Evolutionary conservation across 495 filamentous ascomycete species (phyloP).

Genomic region (Tuber umbilicatum): DNA sequence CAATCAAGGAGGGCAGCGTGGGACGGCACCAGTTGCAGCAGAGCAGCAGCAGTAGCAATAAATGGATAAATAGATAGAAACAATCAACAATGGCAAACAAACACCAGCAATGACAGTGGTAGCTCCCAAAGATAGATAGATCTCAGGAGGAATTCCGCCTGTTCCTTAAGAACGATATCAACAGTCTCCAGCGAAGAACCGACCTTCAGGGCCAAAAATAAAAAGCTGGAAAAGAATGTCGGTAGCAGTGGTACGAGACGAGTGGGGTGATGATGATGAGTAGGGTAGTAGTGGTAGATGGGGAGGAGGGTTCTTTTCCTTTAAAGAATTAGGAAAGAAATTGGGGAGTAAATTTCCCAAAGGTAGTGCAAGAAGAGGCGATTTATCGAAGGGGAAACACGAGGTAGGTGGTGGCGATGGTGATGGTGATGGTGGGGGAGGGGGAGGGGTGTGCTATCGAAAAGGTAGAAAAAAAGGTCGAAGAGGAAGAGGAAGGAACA

Average conservation of each 20-base stretch:
- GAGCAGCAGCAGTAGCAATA: not conserved
- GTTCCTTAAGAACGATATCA: not conserved
- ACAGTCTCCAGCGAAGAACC: not conserved
- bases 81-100: slow-evolving; percentile 1
- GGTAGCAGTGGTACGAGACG: not conserved
- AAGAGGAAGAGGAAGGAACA: slow-evolving; percentile 1
- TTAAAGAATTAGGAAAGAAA: not conserved
- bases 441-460: not conserved
- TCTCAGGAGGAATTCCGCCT: not conserved
- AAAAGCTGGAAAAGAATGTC: not conserved
- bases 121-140: not conserved
- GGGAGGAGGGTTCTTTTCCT: not conserved
- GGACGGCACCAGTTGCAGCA: not conserved
- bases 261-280: not conserved
- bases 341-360: not conserved
- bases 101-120: not conserved
- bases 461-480: not conserved
- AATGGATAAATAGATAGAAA: not conserved
- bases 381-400: not conserved
- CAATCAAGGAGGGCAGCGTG: not conserved
- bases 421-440: not conserved
- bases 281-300: not conserved
- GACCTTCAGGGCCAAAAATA: not conserved
- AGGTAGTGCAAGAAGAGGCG: not conserved
- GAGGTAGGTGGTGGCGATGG: not conserved